Base-by-base conservation (phyloP, 2,329 filamentous ascomycete species). In the Neonectria coccinea region DNA sequence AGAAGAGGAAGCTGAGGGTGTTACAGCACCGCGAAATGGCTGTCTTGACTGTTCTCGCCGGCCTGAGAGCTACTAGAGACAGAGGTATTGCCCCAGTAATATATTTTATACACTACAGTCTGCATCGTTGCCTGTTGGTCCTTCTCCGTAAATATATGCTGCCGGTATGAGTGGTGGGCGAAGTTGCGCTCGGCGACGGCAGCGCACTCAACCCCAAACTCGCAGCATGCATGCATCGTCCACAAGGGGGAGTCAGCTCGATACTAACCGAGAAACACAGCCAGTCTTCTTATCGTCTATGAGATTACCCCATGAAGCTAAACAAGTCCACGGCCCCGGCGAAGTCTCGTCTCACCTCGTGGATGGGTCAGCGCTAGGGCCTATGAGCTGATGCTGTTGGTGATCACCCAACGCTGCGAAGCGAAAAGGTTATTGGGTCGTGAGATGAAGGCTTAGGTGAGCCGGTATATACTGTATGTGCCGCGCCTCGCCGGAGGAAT, bases 281-380 rank as follows among this genome's bases (percentile, higher is more conserved):
- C 27, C 29, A 31, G 22, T 11, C 16, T 31, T 9, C n/a, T 33
- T n/a, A 31, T 18, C 9, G 4, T 4, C 6, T 14, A 48, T 22
- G 27, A 42, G 31, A 41, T 36, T 33, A 22, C 57, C 33, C 48
- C 20, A 5, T 18, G 29, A 6, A 16, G 20, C 31, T 20, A 16
- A 27, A 14, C 25, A 39, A 41, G 16, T 14, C 12, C 1, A 16
- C 22, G 8, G 25, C 10, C 44, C 29, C 33, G 27, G 29, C 50
- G 47, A 27, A 14, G 42, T 25, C 41, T 36, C 11, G 48, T 42
- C 50, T 25, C 36, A 45, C 41, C 29, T 16, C 16, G 39, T 22
- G 44, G 41, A 11, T n/a, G 39, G 25, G 59, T 62, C 59, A 62
- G 59, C 59, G 27, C 59, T 62, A 62, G 53, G 41, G 31, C n/a